These are phyloP conservation scores for Mortierella sp. DNA, from an alignment of 371 early-diverging fungal species.

Conservation along the genomic window DNA sequence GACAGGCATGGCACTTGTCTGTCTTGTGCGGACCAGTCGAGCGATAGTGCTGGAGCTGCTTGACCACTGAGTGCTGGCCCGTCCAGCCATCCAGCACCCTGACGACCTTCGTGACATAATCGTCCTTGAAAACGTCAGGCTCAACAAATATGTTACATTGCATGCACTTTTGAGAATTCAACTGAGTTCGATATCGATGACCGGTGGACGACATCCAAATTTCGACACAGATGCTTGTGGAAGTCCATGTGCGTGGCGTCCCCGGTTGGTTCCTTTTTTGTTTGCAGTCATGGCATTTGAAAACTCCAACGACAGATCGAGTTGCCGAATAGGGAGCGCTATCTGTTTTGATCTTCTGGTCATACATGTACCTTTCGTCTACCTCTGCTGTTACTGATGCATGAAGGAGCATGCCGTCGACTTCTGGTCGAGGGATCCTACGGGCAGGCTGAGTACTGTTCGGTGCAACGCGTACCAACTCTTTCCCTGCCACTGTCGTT, in stretches of 20 bases:
- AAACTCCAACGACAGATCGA: slow-evolving; percentile 8
- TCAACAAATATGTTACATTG: neutral
- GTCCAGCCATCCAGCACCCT: slow-evolving; percentile 10
- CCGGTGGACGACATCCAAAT: slow-evolving; percentile 17
- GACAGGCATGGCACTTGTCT: slow-evolving; percentile 15
- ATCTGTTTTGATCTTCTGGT: slow-evolving; percentile 10
- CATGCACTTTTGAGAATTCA: neutral
- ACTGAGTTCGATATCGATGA: slow-evolving; percentile 12
- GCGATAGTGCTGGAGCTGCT: neutral
- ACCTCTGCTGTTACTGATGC: slow-evolving; percentile 6
- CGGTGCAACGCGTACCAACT: neutral
- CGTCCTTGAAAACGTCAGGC: neutral
- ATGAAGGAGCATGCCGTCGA: slow-evolving; percentile 14
- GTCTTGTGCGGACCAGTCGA: slow-evolving; percentile 1
- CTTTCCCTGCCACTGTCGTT: slow-evolving; percentile 5
- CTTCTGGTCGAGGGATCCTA: slow-evolving; percentile 9
- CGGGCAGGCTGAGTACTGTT: neutral
- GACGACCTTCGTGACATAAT: slow-evolving; percentile 18
- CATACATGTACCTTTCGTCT: neutral
- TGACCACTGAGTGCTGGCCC: slow-evolving; percentile 12
- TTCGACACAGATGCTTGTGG: slow-evolving; percentile 7
- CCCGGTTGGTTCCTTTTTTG: neutral
- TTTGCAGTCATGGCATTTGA: slow-evolving; percentile 18
- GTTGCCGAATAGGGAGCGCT: neutral
- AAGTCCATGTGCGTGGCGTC: neutral